Conservation (phyloP, 768 basidiomycete species). For the Punctularia strigosozonata region DNA sequence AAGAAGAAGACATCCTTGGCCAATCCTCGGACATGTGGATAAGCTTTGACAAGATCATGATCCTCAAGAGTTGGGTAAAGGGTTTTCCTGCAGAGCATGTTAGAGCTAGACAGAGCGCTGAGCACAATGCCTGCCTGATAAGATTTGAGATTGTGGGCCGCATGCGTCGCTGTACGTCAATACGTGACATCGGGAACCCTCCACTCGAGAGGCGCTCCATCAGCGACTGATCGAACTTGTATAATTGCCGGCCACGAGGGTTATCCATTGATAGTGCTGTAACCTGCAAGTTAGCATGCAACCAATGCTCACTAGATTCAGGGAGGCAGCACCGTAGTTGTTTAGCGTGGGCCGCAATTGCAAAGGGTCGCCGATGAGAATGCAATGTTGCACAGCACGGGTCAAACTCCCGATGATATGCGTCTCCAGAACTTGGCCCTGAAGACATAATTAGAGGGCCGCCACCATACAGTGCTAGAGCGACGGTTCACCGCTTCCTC, state of each 20-base stretch:
- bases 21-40: slow-evolving; percentile 52
- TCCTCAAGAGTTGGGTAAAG: slow-evolving; percentile 54
- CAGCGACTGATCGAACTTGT: slow-evolving; percentile 58
- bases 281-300: slow-evolving; percentile 1
- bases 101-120: neutral
- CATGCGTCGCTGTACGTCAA: slow-evolving; percentile 70
- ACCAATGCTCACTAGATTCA: neutral
- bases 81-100: slow-evolving; percentile 27
- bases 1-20: slow-evolving; percentile 57
- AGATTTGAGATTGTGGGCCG: slow-evolving; percentile 54
- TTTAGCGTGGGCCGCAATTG: slow-evolving; percentile 63
- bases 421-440: slow-evolving; percentile 75
- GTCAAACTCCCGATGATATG: slow-evolving; percentile 59
- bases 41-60: slow-evolving; percentile 35
- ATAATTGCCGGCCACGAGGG: slow-evolving; percentile 37
- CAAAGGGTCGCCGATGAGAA: slow-evolving; percentile 70
- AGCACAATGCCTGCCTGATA: slow-evolving; percentile 28
- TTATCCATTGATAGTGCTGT: slow-evolving; percentile 63
- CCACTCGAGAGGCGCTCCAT: slow-evolving; percentile 59
- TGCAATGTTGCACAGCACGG: slow-evolving; percentile 56
- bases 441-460: too few relatives aligned
- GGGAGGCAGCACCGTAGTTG: slow-evolving; percentile 38
- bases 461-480: too few relatives aligned
- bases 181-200: slow-evolving; percentile 54
- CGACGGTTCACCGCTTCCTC: too few relatives aligned